Evolutionary conservation across 2,329 filamentous ascomycete genomes (phyloP).

Genomic region (Diaporthe amygdali): DNA sequence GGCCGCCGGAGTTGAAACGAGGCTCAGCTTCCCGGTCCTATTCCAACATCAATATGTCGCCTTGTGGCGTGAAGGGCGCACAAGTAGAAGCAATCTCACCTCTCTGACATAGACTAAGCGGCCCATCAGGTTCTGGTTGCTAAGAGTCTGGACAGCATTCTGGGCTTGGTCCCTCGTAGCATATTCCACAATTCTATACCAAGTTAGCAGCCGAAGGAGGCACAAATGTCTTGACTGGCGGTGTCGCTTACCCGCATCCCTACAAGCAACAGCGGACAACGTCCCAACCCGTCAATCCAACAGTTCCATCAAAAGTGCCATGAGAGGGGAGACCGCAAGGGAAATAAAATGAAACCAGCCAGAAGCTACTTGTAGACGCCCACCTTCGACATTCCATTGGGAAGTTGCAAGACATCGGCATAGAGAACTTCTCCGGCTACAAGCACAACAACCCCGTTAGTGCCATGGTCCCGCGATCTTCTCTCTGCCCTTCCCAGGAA

Average conservation of each 20-base stretch:
- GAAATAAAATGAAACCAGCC: slow-evolving; percentile 82
- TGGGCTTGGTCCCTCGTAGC: slow-evolving; percentile 99
- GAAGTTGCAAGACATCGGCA: slow-evolving; percentile 98
- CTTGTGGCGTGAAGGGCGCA: not conserved
- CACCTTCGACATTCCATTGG: slow-evolving; percentile 99
- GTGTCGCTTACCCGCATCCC: slow-evolving; percentile 93
- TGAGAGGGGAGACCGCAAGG: slow-evolving; percentile 63
- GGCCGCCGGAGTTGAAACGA: slow-evolving; percentile 83
- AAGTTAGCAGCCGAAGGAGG: slow-evolving; percentile 36
- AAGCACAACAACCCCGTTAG: slow-evolving; percentile 43
- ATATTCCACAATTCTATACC: slow-evolving; percentile 97
- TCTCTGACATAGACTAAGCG: slow-evolving; percentile 98
- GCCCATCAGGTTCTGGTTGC: slow-evolving; percentile 99
- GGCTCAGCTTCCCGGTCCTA: slow-evolving; percentile 98
- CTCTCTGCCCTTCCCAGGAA: slow-evolving; percentile 18
- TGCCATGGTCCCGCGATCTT: slow-evolving; percentile 32
- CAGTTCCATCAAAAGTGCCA: slow-evolving; percentile 76
- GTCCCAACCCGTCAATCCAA: slow-evolving; percentile 99
- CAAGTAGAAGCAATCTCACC: slow-evolving; percentile 55
- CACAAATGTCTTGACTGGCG: not conserved
- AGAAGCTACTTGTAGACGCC: slow-evolving; percentile 88
- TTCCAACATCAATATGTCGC: slow-evolving; percentile 24
- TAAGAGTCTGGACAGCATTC: slow-evolving; percentile 94
- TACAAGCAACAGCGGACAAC: slow-evolving; percentile 88
- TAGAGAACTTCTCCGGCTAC: slow-evolving; percentile 98